A percentile compares a stretch with the other conserved stretches of the same genome.
phyloP scores from a whole-genome alignment of 2,329 filamentous ascomycete genomes.

The Cladosporium velox region DNA sequence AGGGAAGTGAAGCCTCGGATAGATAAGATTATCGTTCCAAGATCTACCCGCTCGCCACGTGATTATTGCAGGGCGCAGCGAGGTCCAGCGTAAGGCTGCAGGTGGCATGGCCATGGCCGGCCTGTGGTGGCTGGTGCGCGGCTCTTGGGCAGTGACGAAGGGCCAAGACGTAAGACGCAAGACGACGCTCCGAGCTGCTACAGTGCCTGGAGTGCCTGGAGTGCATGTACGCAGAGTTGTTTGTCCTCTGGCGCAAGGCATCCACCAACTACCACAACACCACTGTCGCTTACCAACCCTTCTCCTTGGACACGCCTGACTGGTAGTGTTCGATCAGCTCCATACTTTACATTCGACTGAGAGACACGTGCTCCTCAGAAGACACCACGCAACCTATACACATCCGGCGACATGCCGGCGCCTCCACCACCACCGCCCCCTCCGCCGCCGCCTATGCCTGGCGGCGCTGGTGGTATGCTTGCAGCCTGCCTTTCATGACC shows the following conservation, averaged over 20 bases:
- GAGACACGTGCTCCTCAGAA: background rate
- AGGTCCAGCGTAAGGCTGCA: background rate
- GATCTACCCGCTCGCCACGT: background rate
- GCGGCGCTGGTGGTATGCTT: constrained; percentile 52
- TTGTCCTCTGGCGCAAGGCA: background rate
- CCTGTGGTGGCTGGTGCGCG: background rate
- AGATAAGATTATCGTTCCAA: constrained; percentile 3
- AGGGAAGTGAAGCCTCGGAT: constrained; percentile 1
- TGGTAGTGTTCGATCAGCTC: background rate
- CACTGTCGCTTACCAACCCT: background rate
- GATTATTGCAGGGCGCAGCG: background rate
- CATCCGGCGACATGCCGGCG: constrained; percentile 12
- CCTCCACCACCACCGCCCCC: constrained; percentile 66
- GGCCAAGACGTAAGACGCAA: constrained; percentile 6
- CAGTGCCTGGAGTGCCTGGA: background rate
- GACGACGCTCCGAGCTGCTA: background rate
- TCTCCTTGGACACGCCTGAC: background rate
- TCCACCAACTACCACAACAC: background rate
- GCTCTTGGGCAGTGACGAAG: constrained; percentile 11
- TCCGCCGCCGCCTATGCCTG: constrained; percentile 61
- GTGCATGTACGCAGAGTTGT: background rate
- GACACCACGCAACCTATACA: background rate
- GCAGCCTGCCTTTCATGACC: background rate
- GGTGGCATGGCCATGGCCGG: background rate
- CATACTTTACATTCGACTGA: background rate